Conservation (phyloP, 495 filamentous ascomycete species). For the Alectoria sarmentosa region DNA sequence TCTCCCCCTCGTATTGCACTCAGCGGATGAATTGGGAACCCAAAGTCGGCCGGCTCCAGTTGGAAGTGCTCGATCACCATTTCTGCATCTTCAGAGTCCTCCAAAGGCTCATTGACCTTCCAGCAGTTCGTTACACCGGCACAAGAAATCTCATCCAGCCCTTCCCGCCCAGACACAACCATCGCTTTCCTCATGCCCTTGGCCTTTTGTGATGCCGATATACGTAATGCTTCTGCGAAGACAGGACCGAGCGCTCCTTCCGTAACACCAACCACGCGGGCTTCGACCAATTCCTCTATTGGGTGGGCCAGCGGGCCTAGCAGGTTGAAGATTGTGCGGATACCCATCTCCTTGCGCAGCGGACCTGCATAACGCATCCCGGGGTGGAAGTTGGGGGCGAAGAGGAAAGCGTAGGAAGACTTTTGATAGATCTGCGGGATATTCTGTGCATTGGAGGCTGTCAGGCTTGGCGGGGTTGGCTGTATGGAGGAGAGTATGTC, state of each 20-base stretch:
- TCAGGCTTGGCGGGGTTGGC: slow-evolving; percentile 64
- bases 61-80: slow-evolving; percentile 65
- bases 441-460: slow-evolving; percentile 60
- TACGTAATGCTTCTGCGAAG: slow-evolving; percentile 75
- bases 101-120: slow-evolving; percentile 45
- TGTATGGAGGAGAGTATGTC: slow-evolving; percentile 72
- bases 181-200: slow-evolving; percentile 61
- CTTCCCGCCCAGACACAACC: slow-evolving; percentile 88
- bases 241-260: slow-evolving; percentile 73
- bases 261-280: slow-evolving; percentile 87
- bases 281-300: slow-evolving; percentile 70
- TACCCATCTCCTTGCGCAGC: slow-evolving; percentile 75
- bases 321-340: slow-evolving; percentile 94
- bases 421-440: slow-evolving; percentile 61
- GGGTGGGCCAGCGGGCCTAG: slow-evolving; percentile 91
- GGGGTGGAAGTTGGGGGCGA: slow-evolving; percentile 92
- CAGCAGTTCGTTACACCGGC: slow-evolving; percentile 84
- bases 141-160: slow-evolving; percentile 91
- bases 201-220: slow-evolving; percentile 55
- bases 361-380: slow-evolving; percentile 81
- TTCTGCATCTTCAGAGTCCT: slow-evolving; percentile 23
- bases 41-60: slow-evolving; percentile 76
- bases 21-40: slow-evolving; percentile 67
- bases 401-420: slow-evolving; percentile 92
- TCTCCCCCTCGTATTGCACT: slow-evolving; percentile 73